Conservation (phyloP, 805 yeast species). For the Kluyveromyces nonfermentans region DNA sequence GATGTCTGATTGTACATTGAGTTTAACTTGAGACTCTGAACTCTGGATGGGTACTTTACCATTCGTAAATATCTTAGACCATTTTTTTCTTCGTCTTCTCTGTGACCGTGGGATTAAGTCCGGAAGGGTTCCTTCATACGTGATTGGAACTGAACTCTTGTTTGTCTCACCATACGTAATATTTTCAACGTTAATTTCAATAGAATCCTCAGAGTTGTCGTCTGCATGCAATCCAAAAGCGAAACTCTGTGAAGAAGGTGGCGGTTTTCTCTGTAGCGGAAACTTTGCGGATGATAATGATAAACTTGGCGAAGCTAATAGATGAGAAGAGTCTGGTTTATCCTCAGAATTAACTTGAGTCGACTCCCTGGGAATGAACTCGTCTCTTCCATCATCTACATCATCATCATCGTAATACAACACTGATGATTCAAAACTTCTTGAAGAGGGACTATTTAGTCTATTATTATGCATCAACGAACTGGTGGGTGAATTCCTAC, state of each 20-base stretch:
- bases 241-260: neutral
- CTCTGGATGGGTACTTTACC: neutral
- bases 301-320: neutral
- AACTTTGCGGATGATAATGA: neutral
- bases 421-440: neutral
- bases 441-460: neutral
- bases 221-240: neutral
- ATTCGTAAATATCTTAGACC: neutral
- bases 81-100: constrained; percentile 11
- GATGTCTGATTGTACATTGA: neutral
- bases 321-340: neutral
- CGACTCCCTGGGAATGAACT: neutral
- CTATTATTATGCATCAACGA: neutral
- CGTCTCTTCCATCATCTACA: neutral
- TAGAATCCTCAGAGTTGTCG: neutral
- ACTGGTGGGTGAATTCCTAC: neutral
- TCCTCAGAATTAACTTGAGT: neutral
- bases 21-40: neutral
- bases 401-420: neutral
- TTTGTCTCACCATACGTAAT: constrained; percentile 2
- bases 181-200: constrained; percentile 7
- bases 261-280: neutral
- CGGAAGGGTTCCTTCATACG: constrained; percentile 20
- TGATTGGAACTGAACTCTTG: constrained; percentile 8
- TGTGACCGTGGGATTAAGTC: constrained; percentile 20